Evolutionary conservation across 228 moss, liverwort and hornwort genomes (phyloP), one percentile per base, ranked within the genome.

Genomic region (Sphagnum magellanicum): DNA sequence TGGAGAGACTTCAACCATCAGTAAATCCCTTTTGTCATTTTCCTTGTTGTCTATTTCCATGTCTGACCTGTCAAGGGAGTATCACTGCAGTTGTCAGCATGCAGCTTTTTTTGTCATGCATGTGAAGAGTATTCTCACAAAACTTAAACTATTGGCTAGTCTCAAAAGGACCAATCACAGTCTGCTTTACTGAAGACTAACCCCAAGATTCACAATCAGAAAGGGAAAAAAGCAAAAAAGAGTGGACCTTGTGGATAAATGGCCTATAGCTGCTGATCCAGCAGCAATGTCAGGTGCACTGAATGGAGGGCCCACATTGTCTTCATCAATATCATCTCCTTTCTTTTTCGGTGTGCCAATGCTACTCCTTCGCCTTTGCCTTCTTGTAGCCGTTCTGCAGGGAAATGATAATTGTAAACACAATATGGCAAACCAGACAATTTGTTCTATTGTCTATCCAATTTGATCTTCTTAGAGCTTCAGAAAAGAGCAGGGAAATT

Each of bases 1-100:
- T 14, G 75, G 46, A 53, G 82, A 74, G 10, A 87, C 79, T 74
- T 82, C 77, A 6, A 53, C 46, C 68, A 55, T 69, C 65, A 16
- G 68, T 65, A 49, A 75, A 53, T n/a, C 10, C 66, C 64, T 63
- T 51, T 4, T 64, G 65, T 51, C 66, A 58, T n/a, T 48, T 67
- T 47, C 65, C 65, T 48, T 17, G 11, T 10, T 10, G 65, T 5
- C 13, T 48, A 65, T 6, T 32, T 32, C 32, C 32, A 32, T 32
- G 32, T 32, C 32, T 32, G 32, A 32, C 32, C 32, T 32, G 32
- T 32, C 2, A 32, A 32, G 32, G 32, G 32, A 32, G 32, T 3
- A 32, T 32, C 32, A 32, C 32, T 32, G 32, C 32, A 32, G 3
- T 32, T 32, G 32, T 32, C 32, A 32, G 32, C 32, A 32, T 32